phyloP scores from a whole-genome alignment of 495 filamentous ascomycete genomes.

The Pseudotulostoma volvatum region DNA sequence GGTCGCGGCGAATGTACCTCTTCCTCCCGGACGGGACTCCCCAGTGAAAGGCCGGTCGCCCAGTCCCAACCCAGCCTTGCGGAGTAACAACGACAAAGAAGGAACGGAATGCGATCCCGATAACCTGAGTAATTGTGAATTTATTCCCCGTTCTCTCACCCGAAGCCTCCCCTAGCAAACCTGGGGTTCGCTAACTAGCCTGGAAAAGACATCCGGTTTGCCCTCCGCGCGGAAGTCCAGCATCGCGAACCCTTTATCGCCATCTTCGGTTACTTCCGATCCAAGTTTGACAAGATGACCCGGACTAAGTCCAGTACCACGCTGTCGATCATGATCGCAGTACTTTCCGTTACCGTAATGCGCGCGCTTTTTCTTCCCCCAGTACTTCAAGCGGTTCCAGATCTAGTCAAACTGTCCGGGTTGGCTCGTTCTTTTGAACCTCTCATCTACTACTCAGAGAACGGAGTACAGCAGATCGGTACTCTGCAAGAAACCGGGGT shows the following conservation, averaged over 20 bases:
- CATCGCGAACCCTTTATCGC: slow-evolving; percentile 75
- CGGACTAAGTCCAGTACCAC: slow-evolving; percentile 42
- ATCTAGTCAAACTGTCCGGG: slow-evolving; percentile 76
- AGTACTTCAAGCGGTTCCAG: slow-evolving; percentile 51
- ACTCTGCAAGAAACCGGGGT: slow-evolving; percentile 78
- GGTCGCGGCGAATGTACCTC: slow-evolving; percentile 40
- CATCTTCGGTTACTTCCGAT: slow-evolving; percentile 45
- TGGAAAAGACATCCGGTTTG: slow-evolving; percentile 46
- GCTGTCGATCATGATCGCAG: slow-evolving; percentile 37
- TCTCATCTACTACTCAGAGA: slow-evolving; percentile 80
- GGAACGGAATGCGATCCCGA: slow-evolving; percentile 20
- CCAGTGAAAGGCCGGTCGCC: slow-evolving; percentile 36
- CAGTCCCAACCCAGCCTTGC: slow-evolving; percentile 25
- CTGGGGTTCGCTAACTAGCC: too few species aligned
- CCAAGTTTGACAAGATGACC: slow-evolving; percentile 31
- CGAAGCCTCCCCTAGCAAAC: too few species aligned
- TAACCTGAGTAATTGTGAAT: slow-evolving; percentile 40
- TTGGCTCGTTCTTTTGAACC: slow-evolving; percentile 82
- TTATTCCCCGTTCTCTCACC: slow-evolving; percentile 13
- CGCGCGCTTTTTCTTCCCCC: slow-evolving; percentile 53
- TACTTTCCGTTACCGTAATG: slow-evolving; percentile 43
- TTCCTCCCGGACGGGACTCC: slow-evolving; percentile 34
- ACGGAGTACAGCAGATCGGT: slow-evolving; percentile 66
- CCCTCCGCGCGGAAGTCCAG: slow-evolving; percentile 69
- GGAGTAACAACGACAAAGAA: slow-evolving; percentile 16